Percentiles rank a stretch among this genome's conserved stretches.
These are phyloP conservation scores for Monoraphidium neglectum DNA, from an alignment of 139 green algal genomes.

Conservation along the genomic window DNA sequence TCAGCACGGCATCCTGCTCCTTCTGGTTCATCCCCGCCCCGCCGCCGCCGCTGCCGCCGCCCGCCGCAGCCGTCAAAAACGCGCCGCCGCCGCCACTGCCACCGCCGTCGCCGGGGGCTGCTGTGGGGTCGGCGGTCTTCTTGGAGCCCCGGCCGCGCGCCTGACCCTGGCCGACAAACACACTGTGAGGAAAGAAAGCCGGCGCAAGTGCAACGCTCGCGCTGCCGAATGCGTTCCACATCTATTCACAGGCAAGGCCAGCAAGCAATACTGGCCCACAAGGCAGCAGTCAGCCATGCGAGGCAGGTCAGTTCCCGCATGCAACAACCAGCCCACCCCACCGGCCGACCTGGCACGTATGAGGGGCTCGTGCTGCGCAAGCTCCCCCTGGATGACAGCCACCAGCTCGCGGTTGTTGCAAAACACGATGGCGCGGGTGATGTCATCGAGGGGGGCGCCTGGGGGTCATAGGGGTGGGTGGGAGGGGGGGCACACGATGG, in stretches of 20 bases:
- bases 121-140: background rate
- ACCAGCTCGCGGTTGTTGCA: conserved; percentile 79
- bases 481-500: background rate
- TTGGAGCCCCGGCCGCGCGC: background rate
- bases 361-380: conserved; percentile 53
- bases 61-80: background rate
- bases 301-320: background rate
- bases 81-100: background rate
- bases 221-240: too few species aligned
- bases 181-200: background rate
- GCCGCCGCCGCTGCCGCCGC: background rate
- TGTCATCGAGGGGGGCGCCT: background rate
- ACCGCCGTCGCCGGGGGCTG: conserved; percentile 6
- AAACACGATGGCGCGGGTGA: conserved; percentile 79
- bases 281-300: too few species aligned
- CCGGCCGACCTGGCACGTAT: conserved; percentile 53
- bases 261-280: too few species aligned
- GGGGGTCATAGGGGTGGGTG: background rate
- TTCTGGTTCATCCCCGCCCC: conserved; percentile 49
- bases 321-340: background rate
- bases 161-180: conserved; percentile 6
- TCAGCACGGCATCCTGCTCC: conserved; percentile 47
- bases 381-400: conserved; percentile 59
- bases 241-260: background rate
- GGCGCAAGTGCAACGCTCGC: too few species aligned